Evolutionary conservation across 2,329 filamentous ascomycete genomes (phyloP).

Genomic region (Colletotrichum horii): DNA sequence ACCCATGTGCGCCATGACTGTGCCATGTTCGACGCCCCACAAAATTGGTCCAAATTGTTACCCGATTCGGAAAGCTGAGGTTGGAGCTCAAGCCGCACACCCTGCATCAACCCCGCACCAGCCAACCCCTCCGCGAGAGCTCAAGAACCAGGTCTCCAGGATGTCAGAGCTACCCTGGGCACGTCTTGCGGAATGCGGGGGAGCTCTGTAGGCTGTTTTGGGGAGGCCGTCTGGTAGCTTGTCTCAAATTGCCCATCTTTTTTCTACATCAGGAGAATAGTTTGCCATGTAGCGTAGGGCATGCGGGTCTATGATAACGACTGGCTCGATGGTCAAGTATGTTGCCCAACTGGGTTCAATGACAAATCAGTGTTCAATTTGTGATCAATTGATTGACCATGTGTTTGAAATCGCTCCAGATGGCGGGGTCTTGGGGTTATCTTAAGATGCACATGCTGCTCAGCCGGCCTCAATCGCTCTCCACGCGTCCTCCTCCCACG

Average conservation of each 20-base stretch:
- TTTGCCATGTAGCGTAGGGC: background rate
- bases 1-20: background rate
- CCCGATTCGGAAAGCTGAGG: background rate
- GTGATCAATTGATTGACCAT: background rate
- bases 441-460: background rate
- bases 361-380: background rate
- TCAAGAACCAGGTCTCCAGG: background rate
- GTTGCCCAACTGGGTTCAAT: background rate
- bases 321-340: background rate
- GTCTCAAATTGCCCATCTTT: background rate
- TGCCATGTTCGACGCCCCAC: background rate
- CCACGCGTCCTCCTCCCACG: background rate
- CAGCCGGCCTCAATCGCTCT: background rate
- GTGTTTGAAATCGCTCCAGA: background rate
- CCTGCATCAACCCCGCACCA: background rate
- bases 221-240: background rate
- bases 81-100: background rate
- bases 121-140: background rate
- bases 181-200: background rate
- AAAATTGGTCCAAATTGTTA: background rate
- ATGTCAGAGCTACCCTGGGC: background rate
- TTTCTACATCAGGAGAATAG: background rate
- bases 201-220: background rate
- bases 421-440: background rate
- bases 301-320: background rate